Evolutionary conservation across 495 filamentous ascomycete genomes (phyloP).

Genomic region (Penicillium robsamsonii): DNA sequence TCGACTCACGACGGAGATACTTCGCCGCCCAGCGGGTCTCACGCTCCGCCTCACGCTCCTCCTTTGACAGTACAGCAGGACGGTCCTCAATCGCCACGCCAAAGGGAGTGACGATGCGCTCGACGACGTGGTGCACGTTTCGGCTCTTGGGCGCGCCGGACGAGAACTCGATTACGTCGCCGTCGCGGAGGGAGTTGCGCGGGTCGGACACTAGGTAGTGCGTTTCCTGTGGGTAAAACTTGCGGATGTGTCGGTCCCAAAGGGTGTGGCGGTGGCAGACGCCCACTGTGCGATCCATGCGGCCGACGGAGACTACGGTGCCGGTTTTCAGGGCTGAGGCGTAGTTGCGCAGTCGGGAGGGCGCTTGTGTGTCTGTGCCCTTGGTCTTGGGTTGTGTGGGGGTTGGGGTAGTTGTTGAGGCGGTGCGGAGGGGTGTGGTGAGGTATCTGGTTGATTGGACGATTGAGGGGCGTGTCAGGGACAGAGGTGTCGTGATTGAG

Average conservation of each 20-base stretch:
- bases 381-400: constrained; percentile 14
- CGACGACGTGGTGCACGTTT: constrained; percentile 71
- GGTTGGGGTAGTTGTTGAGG: constrained; percentile 22
- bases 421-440: constrained; percentile 16
- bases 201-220: constrained; percentile 71
- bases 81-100: constrained; percentile 60
- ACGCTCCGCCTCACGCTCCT: constrained; percentile 55
- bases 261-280: constrained; percentile 36
- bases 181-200: constrained; percentile 64
- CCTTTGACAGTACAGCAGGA: constrained; percentile 60
- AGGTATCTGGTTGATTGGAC: constrained; percentile 21
- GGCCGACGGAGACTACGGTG: constrained; percentile 46
- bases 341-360: constrained; percentile 39
- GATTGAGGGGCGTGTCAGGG: constrained; percentile 25
- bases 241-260: constrained; percentile 42
- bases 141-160: constrained; percentile 63
- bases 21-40: constrained; percentile 50
- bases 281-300: constrained; percentile 46
- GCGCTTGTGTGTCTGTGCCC: constrained; percentile 18
- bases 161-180: constrained; percentile 78
- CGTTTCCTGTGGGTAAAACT: constrained; percentile 41
- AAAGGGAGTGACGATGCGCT: constrained; percentile 72
- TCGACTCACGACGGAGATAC: constrained; percentile 44
- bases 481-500: constrained; percentile 30
- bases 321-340: constrained; percentile 41